phyloP scores from a whole-genome alignment of 78 protist species.

The Dictyostelium firmibasis region DNA sequence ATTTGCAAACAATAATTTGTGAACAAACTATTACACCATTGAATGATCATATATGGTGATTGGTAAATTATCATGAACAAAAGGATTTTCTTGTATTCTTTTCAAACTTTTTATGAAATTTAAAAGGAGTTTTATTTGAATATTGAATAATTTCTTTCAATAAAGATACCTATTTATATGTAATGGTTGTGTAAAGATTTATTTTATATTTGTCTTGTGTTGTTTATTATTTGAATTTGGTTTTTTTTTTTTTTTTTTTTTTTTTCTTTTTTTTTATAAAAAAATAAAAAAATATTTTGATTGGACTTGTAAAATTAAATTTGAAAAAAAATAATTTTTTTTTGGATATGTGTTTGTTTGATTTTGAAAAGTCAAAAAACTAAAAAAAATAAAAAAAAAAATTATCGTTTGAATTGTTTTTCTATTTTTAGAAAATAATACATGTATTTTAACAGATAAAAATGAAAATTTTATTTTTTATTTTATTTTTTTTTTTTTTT shows the following conservation, averaged over 20 bases:
- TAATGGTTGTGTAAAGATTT: not conserved
- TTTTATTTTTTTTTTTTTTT: not conserved
- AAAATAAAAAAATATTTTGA: not conserved
- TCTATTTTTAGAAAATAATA: not conserved
- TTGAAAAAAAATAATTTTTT: not conserved
- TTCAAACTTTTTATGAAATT: not conserved
- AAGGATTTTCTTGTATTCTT: not conserved
- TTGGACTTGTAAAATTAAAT: not conserved
- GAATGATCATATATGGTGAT: not conserved
- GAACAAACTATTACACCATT: conserved; percentile 2
- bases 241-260: not conserved
- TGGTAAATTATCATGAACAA: not conserved
- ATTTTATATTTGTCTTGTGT: not conserved
- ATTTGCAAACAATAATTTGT: not conserved
- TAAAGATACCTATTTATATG: not conserved
- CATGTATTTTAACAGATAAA: not conserved
- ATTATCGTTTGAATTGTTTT: not conserved
- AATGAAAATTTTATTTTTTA: not conserved
- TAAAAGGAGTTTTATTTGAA: not conserved
- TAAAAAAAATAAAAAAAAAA: not conserved
- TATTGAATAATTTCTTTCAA: not conserved
- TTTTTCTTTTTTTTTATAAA: too few species aligned
- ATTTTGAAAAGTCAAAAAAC: not conserved
- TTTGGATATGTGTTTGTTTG: not conserved
- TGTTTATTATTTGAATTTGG: not conserved